phyloP scores from a whole-genome alignment of 495 filamentous ascomycete genomes.

The Lasiosphaeriaceae sp. region DNA sequence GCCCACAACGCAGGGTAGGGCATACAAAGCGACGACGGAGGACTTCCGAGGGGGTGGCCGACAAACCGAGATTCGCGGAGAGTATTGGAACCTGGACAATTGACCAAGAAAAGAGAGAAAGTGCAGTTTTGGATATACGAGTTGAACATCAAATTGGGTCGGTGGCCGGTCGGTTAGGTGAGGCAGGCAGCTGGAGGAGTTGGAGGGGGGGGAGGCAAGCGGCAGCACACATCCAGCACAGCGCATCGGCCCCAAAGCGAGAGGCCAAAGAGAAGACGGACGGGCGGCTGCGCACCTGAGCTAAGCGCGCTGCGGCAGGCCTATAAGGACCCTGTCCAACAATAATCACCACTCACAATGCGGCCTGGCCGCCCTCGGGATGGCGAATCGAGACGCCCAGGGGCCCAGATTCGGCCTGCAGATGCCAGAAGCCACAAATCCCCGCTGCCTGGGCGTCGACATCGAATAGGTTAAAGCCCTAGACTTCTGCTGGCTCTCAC shows the following conservation, averaged over 20 bases:
- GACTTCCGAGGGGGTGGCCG: no score
- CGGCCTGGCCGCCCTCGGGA: slow-evolving; percentile 2
- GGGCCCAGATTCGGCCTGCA: slow-evolving; percentile 1
- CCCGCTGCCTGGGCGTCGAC: not conserved
- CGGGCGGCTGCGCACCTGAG: slow-evolving; percentile 11
- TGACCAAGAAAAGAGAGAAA: not conserved
- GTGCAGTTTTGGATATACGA: not conserved
- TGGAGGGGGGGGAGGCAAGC: not conserved
- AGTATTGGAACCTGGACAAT: not conserved
- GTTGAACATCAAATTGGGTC: no score
- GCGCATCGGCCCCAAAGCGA: not conserved
- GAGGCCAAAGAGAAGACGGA: not conserved
- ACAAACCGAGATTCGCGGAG: no score
- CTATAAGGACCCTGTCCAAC: not conserved
- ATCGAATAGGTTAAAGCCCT: not conserved
- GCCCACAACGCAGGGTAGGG: no score
- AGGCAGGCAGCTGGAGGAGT: not conserved
- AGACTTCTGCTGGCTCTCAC: not conserved
- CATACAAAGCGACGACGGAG: no score
- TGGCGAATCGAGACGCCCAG: slow-evolving; percentile 11
- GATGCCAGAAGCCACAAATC: not conserved
- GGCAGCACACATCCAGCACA: not conserved
- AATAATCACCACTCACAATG: slow-evolving; percentile 5
- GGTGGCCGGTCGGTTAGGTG: not conserved
- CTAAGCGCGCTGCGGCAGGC: slow-evolving; percentile 18